Conservation (phyloP, 768 basidiomycete species). For the Pulveroboletus sp. region DNA sequence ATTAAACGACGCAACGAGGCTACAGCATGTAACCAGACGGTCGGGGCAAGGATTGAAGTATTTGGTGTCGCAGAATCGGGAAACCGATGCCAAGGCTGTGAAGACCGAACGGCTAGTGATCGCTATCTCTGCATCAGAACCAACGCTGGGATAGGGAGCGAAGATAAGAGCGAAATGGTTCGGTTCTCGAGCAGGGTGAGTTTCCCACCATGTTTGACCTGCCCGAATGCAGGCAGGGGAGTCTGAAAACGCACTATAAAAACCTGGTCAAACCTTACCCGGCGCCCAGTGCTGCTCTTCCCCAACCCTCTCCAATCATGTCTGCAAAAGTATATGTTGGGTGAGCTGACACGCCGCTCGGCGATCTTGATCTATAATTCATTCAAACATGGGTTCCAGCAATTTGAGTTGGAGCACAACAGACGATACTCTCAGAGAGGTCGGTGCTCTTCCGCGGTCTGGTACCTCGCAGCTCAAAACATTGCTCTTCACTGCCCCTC, state of each 20-base stretch:
- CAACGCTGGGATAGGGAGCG: neutral
- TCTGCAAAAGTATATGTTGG: slow-evolving; percentile 31
- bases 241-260: slow-evolving; percentile 34
- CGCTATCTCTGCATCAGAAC: neutral
- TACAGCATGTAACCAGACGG: neutral
- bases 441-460: slow-evolving; percentile 13
- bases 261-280: slow-evolving; percentile 20
- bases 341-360: slow-evolving; percentile 15
- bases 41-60: too few relatives aligned
- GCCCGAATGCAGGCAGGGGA: slow-evolving; percentile 29
- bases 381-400: slow-evolving; percentile 10
- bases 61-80: neutral
- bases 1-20: slow-evolving; percentile 7
- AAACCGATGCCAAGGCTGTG: neutral
- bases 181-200: neutral
- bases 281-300: slow-evolving; percentile 10
- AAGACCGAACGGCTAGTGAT: neutral
- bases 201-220: slow-evolving; percentile 14
- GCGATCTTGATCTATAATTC: neutral
- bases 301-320: slow-evolving; percentile 21
- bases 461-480: slow-evolving; percentile 4
- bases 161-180: slow-evolving; percentile 7
- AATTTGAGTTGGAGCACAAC: slow-evolving; percentile 34
- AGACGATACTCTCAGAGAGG: slow-evolving; percentile 23
- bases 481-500: slow-evolving; percentile 1